Evolutionary conservation across 345 rosid genomes (phyloP).

Genomic region (Citrus mangshanensis): DNA sequence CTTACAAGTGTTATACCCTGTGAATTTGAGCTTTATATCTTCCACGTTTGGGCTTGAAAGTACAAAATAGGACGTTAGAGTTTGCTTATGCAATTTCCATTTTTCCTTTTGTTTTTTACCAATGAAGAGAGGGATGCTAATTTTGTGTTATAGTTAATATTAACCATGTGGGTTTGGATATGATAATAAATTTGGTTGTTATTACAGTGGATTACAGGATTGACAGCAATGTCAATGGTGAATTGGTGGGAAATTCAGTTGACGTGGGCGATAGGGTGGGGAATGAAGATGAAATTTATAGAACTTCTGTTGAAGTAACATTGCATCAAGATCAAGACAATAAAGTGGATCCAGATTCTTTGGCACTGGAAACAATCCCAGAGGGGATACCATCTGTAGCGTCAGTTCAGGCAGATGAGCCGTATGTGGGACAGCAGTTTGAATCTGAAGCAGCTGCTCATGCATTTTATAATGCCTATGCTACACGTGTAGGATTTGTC

Average conservation of each 20-base stretch:
- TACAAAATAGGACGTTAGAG: neutral
- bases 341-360: constrained; percentile 47
- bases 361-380: constrained; percentile 28
- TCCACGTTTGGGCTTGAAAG: neutral
- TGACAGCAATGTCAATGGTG: constrained; percentile 54
- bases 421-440: constrained; percentile 81
- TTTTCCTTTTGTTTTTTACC: neutral
- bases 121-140: neutral
- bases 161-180: neutral
- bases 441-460: constrained; percentile 95
- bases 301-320: constrained; percentile 42
- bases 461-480: constrained; percentile 87
- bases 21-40: neutral
- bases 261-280: constrained; percentile 32
- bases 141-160: neutral
- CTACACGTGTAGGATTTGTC: constrained; percentile 76
- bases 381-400: constrained; percentile 29
- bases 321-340: constrained; percentile 36
- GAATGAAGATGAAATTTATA: constrained; percentile 49
- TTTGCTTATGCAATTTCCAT: neutral
- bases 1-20: neutral
- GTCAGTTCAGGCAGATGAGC: constrained; percentile 53
- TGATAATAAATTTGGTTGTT: constrained; percentile 1
- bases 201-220: constrained; percentile 78
- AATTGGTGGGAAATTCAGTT: constrained; percentile 38